Base-by-base conservation (phyloP, 371 early-diverging fungal genomes). In the Apophysomyces elegans region DNA sequence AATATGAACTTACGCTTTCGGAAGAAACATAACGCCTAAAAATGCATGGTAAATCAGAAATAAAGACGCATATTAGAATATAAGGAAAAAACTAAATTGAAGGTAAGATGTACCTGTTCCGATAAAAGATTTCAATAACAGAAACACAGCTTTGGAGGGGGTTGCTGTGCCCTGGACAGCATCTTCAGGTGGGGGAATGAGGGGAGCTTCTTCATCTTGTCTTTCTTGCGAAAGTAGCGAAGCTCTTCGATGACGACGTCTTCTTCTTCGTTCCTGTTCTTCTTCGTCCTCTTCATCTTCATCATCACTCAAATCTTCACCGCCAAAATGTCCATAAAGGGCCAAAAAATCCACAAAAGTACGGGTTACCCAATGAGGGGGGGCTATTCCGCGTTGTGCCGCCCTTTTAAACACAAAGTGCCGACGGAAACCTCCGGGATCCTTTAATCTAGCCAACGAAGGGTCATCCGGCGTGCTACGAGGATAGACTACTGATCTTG, bases 281-380 rank as follows among this genome's bases (percentile, higher is more conserved):
- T 70, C 65, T 26, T 71, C 72, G 0, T 70, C 69, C 45, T 41
- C 41, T 41, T 41, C 41, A 3, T 65, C 83, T 41, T 79, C 79
- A 38, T 76, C 73, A 37, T 82, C 79, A 37, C 78, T 76, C 37
- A 78, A 57, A 59, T 82, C 83, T 36, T 82, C 83, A 62, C 97
- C 98, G 37, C 95, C 97, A 76, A 95, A 98, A 69, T 94, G 95
- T n/a, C 96, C 96, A 70, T 92, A 96, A 65, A 98, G 80, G 35
- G 91, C 92, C 71, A 97, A 82, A 69, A 96, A 96, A 72, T 96
- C 97, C 50, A 96, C 90, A 85, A 96, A 98, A 66, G 90, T 93
- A 45, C 88, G 80, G 2, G 96, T 95, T 75, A 96, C 80, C 62
- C 92, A 84, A 59, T 86, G 83, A 36, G 90, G 85, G 26, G 87